These are phyloP conservation scores for Penicillium olsonii DNA, from an alignment of 2,329 filamentous ascomycete species.

Conservation along the genomic window DNA sequence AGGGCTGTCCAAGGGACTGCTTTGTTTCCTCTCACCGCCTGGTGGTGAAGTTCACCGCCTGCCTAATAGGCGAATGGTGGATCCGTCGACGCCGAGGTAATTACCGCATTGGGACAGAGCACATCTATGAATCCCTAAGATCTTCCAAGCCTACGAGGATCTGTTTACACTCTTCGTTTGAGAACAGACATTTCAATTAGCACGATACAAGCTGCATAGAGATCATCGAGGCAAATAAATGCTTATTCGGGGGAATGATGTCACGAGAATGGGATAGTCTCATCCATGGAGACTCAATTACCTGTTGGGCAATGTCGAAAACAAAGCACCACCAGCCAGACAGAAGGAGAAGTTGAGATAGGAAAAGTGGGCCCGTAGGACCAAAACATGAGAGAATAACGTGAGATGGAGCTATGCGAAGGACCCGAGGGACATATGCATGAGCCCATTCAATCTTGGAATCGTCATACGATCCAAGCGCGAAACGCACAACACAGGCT, in stretches of 20 bases:
- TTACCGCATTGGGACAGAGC: constrained; percentile 8
- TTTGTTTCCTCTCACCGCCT: too few species aligned
- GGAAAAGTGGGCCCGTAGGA: constrained; percentile 22
- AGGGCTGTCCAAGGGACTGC: too few species aligned
- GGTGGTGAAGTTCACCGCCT: too few species aligned
- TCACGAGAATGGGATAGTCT: constrained; percentile 14
- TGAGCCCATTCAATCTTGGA: constrained; percentile 6
- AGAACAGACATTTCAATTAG: constrained; percentile 10
- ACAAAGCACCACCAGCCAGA: constrained; percentile 20
- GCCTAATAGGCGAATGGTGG: too few species aligned
- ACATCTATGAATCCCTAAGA: not conserved
- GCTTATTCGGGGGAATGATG: constrained; percentile 12
- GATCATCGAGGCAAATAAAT: constrained; percentile 13
- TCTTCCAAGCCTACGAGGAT: too few species aligned
- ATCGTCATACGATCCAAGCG: constrained; percentile 7
- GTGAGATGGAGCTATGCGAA: constrained; percentile 17
- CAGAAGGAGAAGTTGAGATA: constrained; percentile 14
- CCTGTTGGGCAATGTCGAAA: constrained; percentile 17
- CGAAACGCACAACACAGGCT: not conserved
- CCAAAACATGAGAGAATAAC: constrained; percentile 21
- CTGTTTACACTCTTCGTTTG: not conserved
- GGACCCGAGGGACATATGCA: constrained; percentile 2
- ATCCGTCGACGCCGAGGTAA: constrained; percentile 17
- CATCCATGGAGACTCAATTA: constrained; percentile 5
- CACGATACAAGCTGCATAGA: constrained; percentile 13